Conservation (phyloP, 192 early-diverging fungal species). For the Umbelopsis isabellina region DNA sequence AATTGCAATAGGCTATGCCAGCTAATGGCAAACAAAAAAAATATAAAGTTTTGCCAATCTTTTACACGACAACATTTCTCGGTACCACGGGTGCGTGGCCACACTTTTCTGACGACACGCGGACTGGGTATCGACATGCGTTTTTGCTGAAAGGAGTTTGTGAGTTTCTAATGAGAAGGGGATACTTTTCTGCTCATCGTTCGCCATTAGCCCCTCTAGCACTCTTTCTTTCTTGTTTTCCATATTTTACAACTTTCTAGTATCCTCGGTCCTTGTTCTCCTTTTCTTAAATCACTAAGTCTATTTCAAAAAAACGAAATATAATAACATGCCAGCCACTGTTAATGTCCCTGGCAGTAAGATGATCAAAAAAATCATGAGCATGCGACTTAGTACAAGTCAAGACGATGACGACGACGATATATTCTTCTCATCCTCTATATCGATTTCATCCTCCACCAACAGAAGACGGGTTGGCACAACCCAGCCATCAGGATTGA, state of each 20-base stretch:
- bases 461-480: background rate
- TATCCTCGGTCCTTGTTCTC: background rate
- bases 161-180: background rate
- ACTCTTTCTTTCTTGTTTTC: background rate
- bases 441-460: constrained; percentile 16
- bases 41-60: too few relatives aligned
- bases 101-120: constrained; percentile 15
- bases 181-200: background rate
- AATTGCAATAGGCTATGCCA: too few relatives aligned
- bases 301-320: background rate
- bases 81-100: constrained; percentile 3
- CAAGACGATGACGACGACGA: constrained; percentile 14
- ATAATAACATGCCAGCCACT: background rate
- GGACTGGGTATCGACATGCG: constrained; percentile 21
- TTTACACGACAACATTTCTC: background rate
- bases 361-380: constrained; percentile 11
- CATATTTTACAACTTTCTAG: background rate
- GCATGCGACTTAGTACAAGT: background rate
- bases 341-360: constrained; percentile 1
- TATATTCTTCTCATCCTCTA: constrained; percentile 13
- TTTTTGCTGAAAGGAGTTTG: constrained; percentile 18
- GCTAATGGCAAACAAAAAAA: too few relatives aligned
- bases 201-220: background rate
- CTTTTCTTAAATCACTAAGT: background rate
- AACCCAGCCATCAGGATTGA: background rate